A percentile compares a stretch with the other conserved stretches of the same genome.
These are phyloP conservation scores for Ramularia collo-cygni DNA, from an alignment of 2,329 filamentous ascomycete genomes.

Conservation along the genomic window DNA sequence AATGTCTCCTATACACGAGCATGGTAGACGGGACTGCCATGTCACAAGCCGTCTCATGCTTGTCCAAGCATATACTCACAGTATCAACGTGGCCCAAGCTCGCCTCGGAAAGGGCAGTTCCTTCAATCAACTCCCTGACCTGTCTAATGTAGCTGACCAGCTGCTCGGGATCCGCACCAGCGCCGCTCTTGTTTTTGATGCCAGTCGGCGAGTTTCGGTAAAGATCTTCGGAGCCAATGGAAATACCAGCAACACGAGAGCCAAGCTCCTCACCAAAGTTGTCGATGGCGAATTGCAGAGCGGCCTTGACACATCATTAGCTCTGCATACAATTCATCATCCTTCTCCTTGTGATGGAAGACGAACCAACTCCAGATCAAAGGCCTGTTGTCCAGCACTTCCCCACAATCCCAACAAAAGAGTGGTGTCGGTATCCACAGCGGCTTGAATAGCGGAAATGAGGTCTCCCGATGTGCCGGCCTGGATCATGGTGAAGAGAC, in stretches of 20 bases:
- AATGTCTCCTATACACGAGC: no score
- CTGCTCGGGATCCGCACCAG: constrained; percentile 56
- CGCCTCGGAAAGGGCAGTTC: constrained; percentile 48
- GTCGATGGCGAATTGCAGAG: constrained; percentile 61
- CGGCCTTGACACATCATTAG: no score
- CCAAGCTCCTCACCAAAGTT: constrained; percentile 62
- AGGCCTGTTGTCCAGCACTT: constrained; percentile 49
- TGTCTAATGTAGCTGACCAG: constrained; percentile 65
- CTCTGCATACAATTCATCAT: no score
- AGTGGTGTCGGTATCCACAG: constrained; percentile 53
- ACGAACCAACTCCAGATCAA: constrained; percentile 72
- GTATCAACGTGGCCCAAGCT: constrained; percentile 82
- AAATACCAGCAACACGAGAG: constrained; percentile 69
- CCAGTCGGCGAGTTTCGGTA: constrained; percentile 61
- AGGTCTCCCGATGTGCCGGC: constrained; percentile 50
- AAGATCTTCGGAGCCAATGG: constrained; percentile 75
- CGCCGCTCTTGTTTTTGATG: constrained; percentile 53
- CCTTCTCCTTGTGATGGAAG: no score
- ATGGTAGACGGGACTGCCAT: no score
- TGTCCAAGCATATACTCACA: not conserved
- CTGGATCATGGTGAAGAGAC: constrained; percentile 67
- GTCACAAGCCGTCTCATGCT: no score
- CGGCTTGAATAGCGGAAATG: constrained; percentile 66
- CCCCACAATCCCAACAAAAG: constrained; percentile 77
- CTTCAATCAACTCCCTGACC: constrained; percentile 57